These are phyloP conservation scores for Boletus huronensis DNA, from an alignment of 768 basidiomycete genomes.

Conservation along the genomic window DNA sequence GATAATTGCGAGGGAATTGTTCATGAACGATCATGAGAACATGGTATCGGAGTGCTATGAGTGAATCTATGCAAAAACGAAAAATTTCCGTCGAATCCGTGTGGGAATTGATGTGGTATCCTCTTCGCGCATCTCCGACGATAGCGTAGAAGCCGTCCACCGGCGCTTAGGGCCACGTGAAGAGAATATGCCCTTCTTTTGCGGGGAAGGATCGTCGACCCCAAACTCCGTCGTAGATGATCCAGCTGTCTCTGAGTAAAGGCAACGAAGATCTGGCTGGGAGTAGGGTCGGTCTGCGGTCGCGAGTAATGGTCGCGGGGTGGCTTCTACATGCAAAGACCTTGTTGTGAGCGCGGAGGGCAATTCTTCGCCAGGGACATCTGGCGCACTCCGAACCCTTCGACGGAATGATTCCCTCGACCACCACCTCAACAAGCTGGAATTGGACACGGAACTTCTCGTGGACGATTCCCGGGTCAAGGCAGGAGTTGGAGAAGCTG, in stretches of 20 bases:
- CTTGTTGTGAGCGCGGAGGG: conserved; percentile 23
- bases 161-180: conserved; percentile 22
- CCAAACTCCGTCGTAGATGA: conserved; percentile 26
- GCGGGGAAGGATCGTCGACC: conserved; percentile 8
- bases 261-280: conserved; percentile 28
- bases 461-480: conserved; percentile 28
- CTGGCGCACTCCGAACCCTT: conserved; percentile 51
- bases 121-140: conserved; percentile 14
- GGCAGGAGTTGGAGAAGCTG: conserved; percentile 38
- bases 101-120: conserved; percentile 13
- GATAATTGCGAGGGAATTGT: background rate
- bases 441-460: conserved; percentile 27
- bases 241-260: conserved; percentile 16
- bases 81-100: conserved; percentile 31
- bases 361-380: conserved; percentile 34
- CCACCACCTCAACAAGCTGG: conserved; percentile 46
- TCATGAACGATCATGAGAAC: conserved; percentile 8
- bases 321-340: conserved; percentile 22
- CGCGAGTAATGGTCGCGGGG: conserved; percentile 7
- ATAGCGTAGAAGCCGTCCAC: conserved; percentile 15
- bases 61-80: conserved; percentile 38
- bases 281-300: conserved; percentile 27
- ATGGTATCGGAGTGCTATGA: conserved; percentile 9
- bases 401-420: conserved; percentile 46
- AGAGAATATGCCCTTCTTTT: conserved; percentile 13